These are phyloP conservation scores for Phytopythium montanum DNA, from an alignment of 352 stramenopile genomes.

Conservation along the genomic window DNA sequence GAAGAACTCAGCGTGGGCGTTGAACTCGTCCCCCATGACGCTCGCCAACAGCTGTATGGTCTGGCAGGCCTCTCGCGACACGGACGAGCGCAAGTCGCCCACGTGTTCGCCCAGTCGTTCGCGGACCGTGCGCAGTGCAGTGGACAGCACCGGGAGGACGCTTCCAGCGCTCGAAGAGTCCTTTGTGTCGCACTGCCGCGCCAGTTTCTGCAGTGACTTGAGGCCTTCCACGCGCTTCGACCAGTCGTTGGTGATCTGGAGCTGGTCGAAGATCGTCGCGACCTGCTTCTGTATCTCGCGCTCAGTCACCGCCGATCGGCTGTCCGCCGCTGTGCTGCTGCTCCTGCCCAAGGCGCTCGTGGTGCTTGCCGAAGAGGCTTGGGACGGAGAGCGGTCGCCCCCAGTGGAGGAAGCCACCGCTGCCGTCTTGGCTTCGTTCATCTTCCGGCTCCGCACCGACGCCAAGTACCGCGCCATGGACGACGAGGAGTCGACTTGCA, in stretches of 20 bases:
- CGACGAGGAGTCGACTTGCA: constrained; percentile 37
- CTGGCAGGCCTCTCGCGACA: constrained; percentile 69
- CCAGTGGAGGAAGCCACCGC: constrained; percentile 6
- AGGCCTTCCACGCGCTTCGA: constrained; percentile 68
- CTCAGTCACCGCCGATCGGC: constrained; percentile 23
- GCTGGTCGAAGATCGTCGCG: constrained; percentile 43
- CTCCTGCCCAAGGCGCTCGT: constrained; percentile 19
- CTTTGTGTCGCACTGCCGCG: constrained; percentile 33
- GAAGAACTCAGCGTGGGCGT: constrained; percentile 68
- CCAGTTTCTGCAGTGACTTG: constrained; percentile 57
- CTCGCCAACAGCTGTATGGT: constrained; percentile 65
- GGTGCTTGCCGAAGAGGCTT: constrained; percentile 35
- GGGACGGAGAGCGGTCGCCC: constrained; percentile 36
- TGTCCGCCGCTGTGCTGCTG: constrained; percentile 3
- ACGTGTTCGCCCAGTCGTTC: constrained; percentile 74
- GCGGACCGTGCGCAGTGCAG: constrained; percentile 48
- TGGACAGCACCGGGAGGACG: constrained; percentile 22
- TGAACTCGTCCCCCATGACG: constrained; percentile 68
- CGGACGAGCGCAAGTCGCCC: constrained; percentile 69
- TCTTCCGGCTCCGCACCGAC: constrained; percentile 39
- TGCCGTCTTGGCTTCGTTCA: constrained; percentile 30
- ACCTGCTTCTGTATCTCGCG: constrained; percentile 64
- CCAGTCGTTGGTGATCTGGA: constrained; percentile 72
- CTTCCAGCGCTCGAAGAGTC: constrained; percentile 16
- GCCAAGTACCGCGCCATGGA: constrained; percentile 54